A percentile compares a stretch with the other conserved stretches of the same genome.
Evolutionary conservation across 2,329 filamentous ascomycete genomes (phyloP).

Genomic region (Helotiales sp.): DNA sequence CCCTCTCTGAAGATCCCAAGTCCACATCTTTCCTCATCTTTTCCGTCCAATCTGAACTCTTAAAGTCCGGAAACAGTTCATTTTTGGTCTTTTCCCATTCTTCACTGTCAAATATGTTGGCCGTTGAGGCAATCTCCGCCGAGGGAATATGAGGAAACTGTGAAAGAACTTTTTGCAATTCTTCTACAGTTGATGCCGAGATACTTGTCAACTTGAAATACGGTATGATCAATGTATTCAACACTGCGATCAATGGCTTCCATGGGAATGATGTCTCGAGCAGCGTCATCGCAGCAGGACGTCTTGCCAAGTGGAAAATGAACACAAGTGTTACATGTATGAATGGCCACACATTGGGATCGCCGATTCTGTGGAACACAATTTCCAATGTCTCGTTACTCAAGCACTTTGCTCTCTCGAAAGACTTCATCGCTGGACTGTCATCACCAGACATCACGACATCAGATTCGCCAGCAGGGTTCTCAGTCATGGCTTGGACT

Average conservation of each 20-base stretch:
- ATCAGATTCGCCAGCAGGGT: background rate
- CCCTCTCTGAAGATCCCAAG: no score
- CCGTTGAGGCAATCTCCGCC: no score
- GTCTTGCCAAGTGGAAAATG: constrained; percentile 31
- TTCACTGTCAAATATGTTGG: no score
- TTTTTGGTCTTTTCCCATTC: no score
- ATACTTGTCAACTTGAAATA: no score
- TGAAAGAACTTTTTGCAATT: no score
- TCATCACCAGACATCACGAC: constrained; percentile 9
- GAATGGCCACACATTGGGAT: constrained; percentile 40
- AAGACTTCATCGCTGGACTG: constrained; percentile 14
- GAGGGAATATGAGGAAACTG: no score
- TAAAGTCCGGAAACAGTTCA: no score
- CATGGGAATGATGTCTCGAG: constrained; percentile 38
- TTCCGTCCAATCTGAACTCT: no score
- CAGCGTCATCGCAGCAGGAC: constrained; percentile 30
- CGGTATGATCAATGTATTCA: constrained; percentile 36
- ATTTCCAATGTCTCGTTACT: constrained; percentile 32
- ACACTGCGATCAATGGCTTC: constrained; percentile 29
- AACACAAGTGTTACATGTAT: constrained; percentile 40
- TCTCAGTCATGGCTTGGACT: background rate
- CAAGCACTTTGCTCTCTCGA: constrained; percentile 34
- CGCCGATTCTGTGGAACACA: constrained; percentile 36
- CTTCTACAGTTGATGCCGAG: no score
- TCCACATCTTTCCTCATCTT: no score